Percentiles rank a stretch among this genome's conserved stretches.
Evolutionary conservation across 495 filamentous ascomycete species (phyloP).

Genomic region (Xylaria sp.): DNA sequence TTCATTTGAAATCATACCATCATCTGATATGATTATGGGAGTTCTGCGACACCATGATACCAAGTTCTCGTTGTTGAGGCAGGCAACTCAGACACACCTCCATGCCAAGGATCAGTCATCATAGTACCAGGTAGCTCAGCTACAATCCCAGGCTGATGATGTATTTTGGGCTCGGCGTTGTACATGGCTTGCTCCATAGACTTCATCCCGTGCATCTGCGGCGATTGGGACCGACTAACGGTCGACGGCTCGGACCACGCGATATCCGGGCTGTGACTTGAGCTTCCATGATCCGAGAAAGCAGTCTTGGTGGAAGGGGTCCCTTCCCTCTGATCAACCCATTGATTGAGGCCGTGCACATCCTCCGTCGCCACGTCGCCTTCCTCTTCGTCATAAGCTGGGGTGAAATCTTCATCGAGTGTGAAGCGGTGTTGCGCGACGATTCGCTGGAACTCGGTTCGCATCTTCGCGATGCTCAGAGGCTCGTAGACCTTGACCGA

Average conservation of each 20-base stretch:
- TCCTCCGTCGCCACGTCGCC: constrained; percentile 10
- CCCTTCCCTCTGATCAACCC: constrained; percentile 15
- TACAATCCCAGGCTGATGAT: background rate
- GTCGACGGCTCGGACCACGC: constrained; percentile 20
- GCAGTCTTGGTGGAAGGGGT: constrained; percentile 1
- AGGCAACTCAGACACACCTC: constrained; percentile 23
- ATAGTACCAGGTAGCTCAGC: constrained; percentile 24
- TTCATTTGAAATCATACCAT: background rate
- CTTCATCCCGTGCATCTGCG: constrained; percentile 12
- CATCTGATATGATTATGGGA: constrained; percentile 3
- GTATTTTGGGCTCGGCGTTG: constrained; percentile 12
- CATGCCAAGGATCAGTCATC: constrained; percentile 25
- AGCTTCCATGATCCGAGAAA: background rate
- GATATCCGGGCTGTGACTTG: constrained; percentile 1
- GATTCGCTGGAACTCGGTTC: constrained; percentile 20
- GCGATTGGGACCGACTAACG: constrained; percentile 6
- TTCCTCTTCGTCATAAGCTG: constrained; percentile 17
- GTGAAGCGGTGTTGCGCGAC: constrained; percentile 24
- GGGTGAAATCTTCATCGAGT: constrained; percentile 19
- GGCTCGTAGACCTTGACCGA: constrained; percentile 27
- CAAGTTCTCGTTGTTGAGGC: background rate
- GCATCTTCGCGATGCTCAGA: constrained; percentile 22
- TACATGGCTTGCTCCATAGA: constrained; percentile 18
- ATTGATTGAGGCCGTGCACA: constrained; percentile 14
- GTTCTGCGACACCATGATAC: constrained; percentile 12